Conservation (phyloP, 1,284 basidiomycete species). For the Trichosporon sp. region DNA sequence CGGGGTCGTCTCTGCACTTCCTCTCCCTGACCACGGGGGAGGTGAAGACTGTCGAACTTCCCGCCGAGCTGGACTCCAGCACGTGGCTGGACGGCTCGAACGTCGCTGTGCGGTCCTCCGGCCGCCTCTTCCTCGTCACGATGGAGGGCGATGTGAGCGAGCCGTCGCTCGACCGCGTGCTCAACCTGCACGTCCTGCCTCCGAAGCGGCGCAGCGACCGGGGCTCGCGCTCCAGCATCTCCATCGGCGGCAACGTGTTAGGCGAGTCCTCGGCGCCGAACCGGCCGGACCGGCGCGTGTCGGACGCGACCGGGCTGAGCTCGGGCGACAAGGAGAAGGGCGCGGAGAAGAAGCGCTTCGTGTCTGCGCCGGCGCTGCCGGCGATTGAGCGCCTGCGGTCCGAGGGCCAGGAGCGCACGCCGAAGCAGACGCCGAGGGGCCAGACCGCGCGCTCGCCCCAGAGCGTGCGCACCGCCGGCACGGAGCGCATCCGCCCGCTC, state of each 20-base stretch:
- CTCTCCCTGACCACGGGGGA: neutral
- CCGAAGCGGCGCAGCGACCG: neutral
- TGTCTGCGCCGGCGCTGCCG: neutral
- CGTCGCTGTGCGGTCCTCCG: constrained; percentile 19
- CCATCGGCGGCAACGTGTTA: neutral
- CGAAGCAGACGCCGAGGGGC: constrained; percentile 1
- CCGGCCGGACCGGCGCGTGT: neutral
- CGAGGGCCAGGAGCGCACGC: neutral
- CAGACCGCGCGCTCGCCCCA: neutral
- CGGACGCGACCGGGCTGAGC: neutral
- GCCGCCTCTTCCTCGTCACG: constrained; percentile 20
- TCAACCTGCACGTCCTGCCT: constrained; percentile 14
- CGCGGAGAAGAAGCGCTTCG: neutral
- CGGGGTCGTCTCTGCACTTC: neutral
- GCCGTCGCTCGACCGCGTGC: constrained; percentile 15
- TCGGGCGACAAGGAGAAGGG: neutral
- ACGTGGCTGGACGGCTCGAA: constrained; percentile 21
- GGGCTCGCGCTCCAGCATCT: neutral
- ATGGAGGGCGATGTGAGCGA: constrained; percentile 9
- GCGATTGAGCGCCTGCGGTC: neutral
- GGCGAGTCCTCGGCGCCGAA: constrained; percentile 18
- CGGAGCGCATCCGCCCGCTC: constrained; percentile 11
- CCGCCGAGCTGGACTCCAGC: constrained; percentile 12
- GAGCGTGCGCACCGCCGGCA: constrained; percentile 5
- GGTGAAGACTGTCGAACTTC: neutral